Base-by-base conservation (phyloP, 495 filamentous ascomycete genomes). In the Cudoniella acicularis region DNA sequence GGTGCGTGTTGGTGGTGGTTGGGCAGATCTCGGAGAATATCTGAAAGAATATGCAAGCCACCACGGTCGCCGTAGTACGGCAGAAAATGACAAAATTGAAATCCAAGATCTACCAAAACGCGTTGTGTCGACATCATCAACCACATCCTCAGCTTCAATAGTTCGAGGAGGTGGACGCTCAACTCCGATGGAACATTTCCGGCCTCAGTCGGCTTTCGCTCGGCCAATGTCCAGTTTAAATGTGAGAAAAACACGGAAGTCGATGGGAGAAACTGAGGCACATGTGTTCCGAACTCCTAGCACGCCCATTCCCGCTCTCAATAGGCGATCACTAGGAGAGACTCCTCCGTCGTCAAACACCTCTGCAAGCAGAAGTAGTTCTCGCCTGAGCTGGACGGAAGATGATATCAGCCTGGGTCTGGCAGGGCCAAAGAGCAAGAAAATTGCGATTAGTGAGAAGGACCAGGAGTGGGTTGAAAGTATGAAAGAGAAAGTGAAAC, bases 1-100 rank as follows among this genome's bases (percentile, higher is more conserved):
- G 92, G 95, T 97, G 9, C 87, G 94, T 55, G 91, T 98, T 20
- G 94, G 94, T 16, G 94, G 94, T 57, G 94, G 94, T 36, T 98
- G 94, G 94, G 89, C 91, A 13, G 94, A 98, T 68, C 75, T 98
- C 21, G 91, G 87, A 23, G 93, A 96, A 71, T 98, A 96, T 68
- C 78, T 98, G n/a, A 85, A 87, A 61, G 90, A 96, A 68, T 98
- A 96, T 65, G 91, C 90, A 20, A 80, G 83, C 47, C 94, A 98
- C 70, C 94, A 98, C 68, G 88, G 90, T 43, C 81, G 81, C 3
- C 73, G 84, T 17, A 78, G 81, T 27, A 67, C 66, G 43, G 67
- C 50, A 11, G 64, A 59, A 10, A 70, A 70, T 23, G 72, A 72
- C 42, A 80, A 78, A 64, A 74, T 85, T 42, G 83, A 89, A 67